These are phyloP conservation scores for Citrus sp. DNA, from an alignment of 345 rosid species.

Conservation along the genomic window DNA sequence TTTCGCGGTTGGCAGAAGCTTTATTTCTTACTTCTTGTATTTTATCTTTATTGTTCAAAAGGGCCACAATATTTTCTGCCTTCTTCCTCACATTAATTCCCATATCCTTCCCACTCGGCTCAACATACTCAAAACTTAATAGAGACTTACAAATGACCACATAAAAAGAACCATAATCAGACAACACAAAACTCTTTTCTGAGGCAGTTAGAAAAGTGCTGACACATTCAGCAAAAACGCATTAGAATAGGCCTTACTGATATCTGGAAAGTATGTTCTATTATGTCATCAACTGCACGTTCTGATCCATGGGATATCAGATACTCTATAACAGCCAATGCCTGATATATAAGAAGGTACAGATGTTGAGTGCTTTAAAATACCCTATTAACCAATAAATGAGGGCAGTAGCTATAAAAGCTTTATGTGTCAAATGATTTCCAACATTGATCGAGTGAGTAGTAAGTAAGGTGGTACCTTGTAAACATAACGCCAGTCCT, in stretches of 20 bases:
- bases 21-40: conserved; percentile 85
- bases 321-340: conserved; percentile 88
- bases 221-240: conserved; percentile 4
- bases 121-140: conserved; percentile 89
- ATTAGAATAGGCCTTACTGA: conserved; percentile 55
- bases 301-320: conserved; percentile 97
- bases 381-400: conserved; percentile 9
- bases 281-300: conserved; percentile 93
- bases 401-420: neutral
- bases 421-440: neutral
- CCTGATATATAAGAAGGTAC: conserved; percentile 41
- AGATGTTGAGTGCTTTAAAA: conserved; percentile 3
- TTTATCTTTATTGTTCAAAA: conserved; percentile 80
- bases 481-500: conserved; percentile 97
- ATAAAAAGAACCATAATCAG: conserved; percentile 21
- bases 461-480: conserved; percentile 47
- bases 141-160: conserved; percentile 56
- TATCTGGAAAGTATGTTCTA: conserved; percentile 94
- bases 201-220: neutral
- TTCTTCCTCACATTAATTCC: conserved; percentile 97
- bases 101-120: conserved; percentile 91
- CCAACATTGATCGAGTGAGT: conserved; percentile 6
- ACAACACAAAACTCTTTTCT: conserved; percentile 11
- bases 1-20: conserved; percentile 88
- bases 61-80: conserved; percentile 69